These are phyloP conservation scores for Alternaria consortialis DNA, from an alignment of 2,329 filamentous ascomycete genomes.

Conservation along the genomic window DNA sequence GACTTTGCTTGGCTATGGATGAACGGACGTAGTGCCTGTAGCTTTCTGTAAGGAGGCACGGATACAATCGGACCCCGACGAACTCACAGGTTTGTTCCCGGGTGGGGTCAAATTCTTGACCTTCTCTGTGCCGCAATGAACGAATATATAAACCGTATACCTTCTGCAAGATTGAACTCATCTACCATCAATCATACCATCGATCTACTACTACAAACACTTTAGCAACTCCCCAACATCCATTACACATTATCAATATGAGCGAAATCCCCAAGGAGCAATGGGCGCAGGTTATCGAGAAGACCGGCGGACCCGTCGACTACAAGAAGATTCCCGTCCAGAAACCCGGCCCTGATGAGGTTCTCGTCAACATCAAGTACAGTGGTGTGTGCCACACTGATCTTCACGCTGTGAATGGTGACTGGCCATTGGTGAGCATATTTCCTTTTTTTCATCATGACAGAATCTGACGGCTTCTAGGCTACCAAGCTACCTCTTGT, in stretches of 20 bases:
- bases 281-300: conserved; percentile 90
- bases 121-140: conserved; percentile 7
- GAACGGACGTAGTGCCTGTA: conserved; percentile 27
- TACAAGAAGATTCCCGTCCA: conserved; percentile 85
- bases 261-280: conserved; percentile 78
- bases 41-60: conserved; percentile 20
- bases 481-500: conserved; percentile 83
- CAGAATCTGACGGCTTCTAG: conserved; percentile 31
- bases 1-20: conserved; percentile 28
- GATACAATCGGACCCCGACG: conserved; percentile 20
- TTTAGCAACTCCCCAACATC: neutral
- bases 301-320: conserved; percentile 73
- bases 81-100: conserved; percentile 3
- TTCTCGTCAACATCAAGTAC: conserved; percentile 90
- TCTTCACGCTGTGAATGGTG: conserved; percentile 81
- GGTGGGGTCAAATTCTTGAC: conserved; percentile 24
- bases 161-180: conserved; percentile 2
- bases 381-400: conserved; percentile 93
- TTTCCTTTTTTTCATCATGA: neutral
- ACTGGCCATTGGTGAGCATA: conserved; percentile 75
- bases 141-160: conserved; percentile 32
- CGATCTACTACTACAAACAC: conserved; percentile 17
- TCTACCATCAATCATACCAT: conserved; percentile 18
- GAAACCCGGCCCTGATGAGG: conserved; percentile 85
- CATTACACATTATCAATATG: conserved; percentile 48